Conservation (phyloP, 1,284 basidiomycete species). For the Chalciporus sp. region DNA sequence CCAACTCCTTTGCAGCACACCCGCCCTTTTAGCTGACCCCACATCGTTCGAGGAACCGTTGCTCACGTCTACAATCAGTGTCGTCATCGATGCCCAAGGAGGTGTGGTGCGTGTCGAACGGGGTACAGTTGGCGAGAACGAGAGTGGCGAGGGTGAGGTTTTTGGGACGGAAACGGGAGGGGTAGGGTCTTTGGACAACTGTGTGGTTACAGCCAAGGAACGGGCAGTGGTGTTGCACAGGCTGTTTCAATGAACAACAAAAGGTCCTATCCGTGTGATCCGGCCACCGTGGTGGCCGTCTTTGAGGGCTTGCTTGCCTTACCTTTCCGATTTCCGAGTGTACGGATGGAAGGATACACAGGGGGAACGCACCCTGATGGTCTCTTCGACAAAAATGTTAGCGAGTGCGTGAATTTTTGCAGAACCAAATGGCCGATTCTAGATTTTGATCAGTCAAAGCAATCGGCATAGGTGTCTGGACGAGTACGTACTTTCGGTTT, state of each 20-base stretch:
- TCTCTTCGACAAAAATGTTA: conserved; percentile 54
- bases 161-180: background rate
- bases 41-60: conserved; percentile 90
- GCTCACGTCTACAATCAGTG: conserved; percentile 68
- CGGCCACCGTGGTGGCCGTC: too few relatives aligned
- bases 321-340: too few relatives aligned
- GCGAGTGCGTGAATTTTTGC: conserved; percentile 56
- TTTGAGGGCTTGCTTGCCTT: too few relatives aligned
- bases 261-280: background rate
- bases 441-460: background rate
- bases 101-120: conserved; percentile 29
- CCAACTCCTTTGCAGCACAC: conserved; percentile 28
- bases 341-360: background rate
- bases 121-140: conserved; percentile 25
- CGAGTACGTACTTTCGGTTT: too few relatives aligned
- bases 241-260: conserved; percentile 23
- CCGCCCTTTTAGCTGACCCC: conserved; percentile 78
- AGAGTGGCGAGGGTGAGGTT: conserved; percentile 13
- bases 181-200: conserved; percentile 19
- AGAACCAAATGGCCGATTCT: conserved; percentile 63
- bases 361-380: conserved; percentile 41
- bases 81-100: conserved; percentile 57
- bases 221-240: conserved; percentile 25
- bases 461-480: too few relatives aligned
- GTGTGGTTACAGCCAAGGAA: conserved; percentile 24